Percentiles rank a stretch among this genome's conserved stretches.
These are phyloP conservation scores for Cercospora zeina DNA, from an alignment of 2,329 filamentous ascomycete genomes.

Conservation along the genomic window DNA sequence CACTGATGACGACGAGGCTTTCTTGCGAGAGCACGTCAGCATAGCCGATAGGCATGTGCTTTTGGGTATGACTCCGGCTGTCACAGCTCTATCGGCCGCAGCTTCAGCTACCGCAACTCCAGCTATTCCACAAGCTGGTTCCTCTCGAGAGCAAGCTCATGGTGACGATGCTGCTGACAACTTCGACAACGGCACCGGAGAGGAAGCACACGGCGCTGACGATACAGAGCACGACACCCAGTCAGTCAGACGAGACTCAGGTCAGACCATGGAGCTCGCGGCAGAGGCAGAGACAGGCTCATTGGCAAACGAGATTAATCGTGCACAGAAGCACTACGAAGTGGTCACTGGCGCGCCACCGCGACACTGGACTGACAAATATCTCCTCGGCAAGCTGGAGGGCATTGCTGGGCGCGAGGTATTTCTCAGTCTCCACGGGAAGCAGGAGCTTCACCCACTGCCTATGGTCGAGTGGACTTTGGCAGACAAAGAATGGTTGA, in stretches of 20 bases:
- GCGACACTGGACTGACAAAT: slow-evolving; percentile 2
- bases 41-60: background rate
- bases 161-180: background rate
- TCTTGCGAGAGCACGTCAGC: background rate
- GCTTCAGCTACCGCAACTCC: background rate
- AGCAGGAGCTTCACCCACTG: background rate
- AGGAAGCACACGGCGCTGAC: background rate
- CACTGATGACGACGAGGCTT: background rate
- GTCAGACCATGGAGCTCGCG: background rate
- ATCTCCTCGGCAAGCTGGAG: slow-evolving; percentile 2
- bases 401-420: slow-evolving; percentile 7
- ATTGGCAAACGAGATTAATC: background rate
- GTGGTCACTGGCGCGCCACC: slow-evolving; percentile 4
- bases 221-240: background rate
- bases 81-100: background rate
- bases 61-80: background rate
- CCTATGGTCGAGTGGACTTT: slow-evolving; percentile 1
- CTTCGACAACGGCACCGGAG: background rate
- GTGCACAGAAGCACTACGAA: background rate
- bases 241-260: background rate
- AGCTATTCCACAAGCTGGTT: background rate
- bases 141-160: background rate
- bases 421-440: background rate
- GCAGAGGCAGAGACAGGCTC: too few species aligned
- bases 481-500: slow-evolving; percentile 5